Conservation (phyloP, 1,284 basidiomycete genomes). For the Retiboletus flavoniger region DNA sequence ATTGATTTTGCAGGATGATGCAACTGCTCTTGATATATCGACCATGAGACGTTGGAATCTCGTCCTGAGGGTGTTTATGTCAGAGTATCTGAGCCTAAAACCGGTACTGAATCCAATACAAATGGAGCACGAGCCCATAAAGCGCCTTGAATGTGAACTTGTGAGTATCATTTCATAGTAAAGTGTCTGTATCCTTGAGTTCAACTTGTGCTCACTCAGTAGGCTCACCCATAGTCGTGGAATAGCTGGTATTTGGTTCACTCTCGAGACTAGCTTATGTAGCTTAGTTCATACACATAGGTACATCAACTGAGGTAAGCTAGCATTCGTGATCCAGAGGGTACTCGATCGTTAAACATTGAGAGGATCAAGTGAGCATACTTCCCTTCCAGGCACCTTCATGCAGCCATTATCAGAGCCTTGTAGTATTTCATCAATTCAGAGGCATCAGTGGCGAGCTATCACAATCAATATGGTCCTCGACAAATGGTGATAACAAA, state of each 20-base stretch:
- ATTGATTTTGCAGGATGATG: constrained; percentile 71
- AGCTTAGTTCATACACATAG: constrained; percentile 1
- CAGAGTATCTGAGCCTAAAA: constrained; percentile 84
- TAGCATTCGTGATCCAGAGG: neutral
- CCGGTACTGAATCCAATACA: constrained; percentile 34
- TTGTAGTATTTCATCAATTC: constrained; percentile 48
- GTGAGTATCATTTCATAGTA: constrained; percentile 18
- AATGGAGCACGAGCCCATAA: constrained; percentile 9
- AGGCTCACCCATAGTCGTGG: constrained; percentile 14
- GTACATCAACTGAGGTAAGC: constrained; percentile 1
- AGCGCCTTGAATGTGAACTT: constrained; percentile 27
- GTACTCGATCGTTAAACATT: neutral
- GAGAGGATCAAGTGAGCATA: neutral
- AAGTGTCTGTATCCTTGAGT: neutral
- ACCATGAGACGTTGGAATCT: constrained; percentile 91
- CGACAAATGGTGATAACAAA: neutral
- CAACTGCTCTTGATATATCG: constrained; percentile 78
- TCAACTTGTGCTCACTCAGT: constrained; percentile 20
- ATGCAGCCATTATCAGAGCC: constrained; percentile 35
- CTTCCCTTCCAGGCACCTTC: neutral
- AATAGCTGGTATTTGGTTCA: neutral
- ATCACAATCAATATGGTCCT: constrained; percentile 1
- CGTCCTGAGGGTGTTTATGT: constrained; percentile 83
- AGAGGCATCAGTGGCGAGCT: constrained; percentile 44
- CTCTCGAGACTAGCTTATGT: constrained; percentile 1